Percentiles rank a stretch among this genome's conserved stretches.
Evolutionary conservation across 179 eudicot genomes (phyloP).

Genomic region (Dionaea muscipula): DNA sequence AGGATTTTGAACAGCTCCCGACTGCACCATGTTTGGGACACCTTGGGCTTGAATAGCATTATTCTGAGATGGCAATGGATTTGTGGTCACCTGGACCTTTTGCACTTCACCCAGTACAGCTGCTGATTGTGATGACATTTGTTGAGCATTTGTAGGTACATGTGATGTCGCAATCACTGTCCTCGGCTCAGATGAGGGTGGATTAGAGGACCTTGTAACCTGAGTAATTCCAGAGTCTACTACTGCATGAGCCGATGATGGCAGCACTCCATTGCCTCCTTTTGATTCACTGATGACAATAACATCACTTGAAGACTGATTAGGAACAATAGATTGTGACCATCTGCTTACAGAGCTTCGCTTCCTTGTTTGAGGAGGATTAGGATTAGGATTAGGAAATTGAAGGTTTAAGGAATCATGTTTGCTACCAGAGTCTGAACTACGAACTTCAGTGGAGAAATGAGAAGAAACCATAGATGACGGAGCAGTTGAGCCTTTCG

Average conservation of each 20-base stretch:
- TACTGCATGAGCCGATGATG: constrained; percentile 35
- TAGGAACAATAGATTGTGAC: constrained; percentile 20
- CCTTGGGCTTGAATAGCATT: constrained; percentile 13
- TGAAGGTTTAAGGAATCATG: constrained; percentile 44
- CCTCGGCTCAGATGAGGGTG: constrained; percentile 1
- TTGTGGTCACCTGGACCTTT: constrained; percentile 15
- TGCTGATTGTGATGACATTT: constrained; percentile 23
- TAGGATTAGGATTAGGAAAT: constrained; percentile 56
- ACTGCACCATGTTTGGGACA: constrained; percentile 20
- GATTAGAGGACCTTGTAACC: constrained; percentile 2
- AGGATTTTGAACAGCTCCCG: constrained; percentile 26
- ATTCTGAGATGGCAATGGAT: constrained; percentile 15
- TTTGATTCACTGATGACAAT: constrained; percentile 15
- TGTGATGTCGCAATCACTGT: neutral
- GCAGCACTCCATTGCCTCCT: constrained; percentile 25
- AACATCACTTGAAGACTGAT: constrained; percentile 14
- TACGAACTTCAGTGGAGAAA: constrained; percentile 20
- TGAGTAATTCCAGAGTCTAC: constrained; percentile 20
- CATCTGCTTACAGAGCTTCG: constrained; percentile 20
- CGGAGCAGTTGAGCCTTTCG: constrained; percentile 18
- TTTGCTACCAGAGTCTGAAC: constrained; percentile 20
- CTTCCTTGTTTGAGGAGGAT: constrained; percentile 23
- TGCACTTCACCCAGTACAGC: constrained; percentile 13
- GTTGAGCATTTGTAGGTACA: constrained; percentile 21
- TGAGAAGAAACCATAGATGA: constrained; percentile 25